Evolutionary conservation across 1,284 basidiomycete genomes (phyloP), one percentile per base, ranked within the genome.

Genomic region (Cerioporus squamosus): DNA sequence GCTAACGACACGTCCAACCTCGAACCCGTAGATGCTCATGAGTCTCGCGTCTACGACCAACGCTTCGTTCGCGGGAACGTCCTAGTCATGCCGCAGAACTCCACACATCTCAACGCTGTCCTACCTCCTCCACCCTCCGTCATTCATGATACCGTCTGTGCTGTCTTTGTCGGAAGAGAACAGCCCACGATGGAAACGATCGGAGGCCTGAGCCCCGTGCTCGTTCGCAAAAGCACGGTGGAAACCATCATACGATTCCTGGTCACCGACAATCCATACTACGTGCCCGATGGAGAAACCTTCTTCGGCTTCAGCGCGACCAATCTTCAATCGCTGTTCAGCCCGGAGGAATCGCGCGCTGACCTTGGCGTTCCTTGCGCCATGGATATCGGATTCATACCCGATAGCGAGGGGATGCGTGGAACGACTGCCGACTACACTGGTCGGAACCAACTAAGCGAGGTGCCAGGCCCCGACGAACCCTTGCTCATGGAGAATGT

Each of bases 21-120:
- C 12, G 33, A 43, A 7, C 40, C 40, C 1, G 8, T 10, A 5
- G 40, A 42, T 3, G 8, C n/a, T 18, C 40, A 20, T n/a, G 40
- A 43, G 10, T 5, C 3, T n/a, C 40, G 9, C n/a, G 4, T 20
- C 18, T 1, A 9, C 9, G 5, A 17, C 2, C 40, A 43, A 22
- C n/a, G 38, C 0, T 58, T n/a, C 42, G 38, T 53, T 20, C 47
- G 48, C 23, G 58, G 58, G 1, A 60, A 60, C 26, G 54, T 60
- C 10, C 40, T 39, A 29, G 50, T 44, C 38, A 46, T 42, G 55
- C 63, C 18, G 1, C 36, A 43, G 52, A 61, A 23, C 29, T 52
- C 53, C 26, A 43, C 51, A 6, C 55, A 47, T 17, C 24, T 54
- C 4, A 44, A n/a, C n/a, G 17, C 38, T 1, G 23, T 54, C 0